Conservation (phyloP, 306 rosid species). For the Biancaea sappan region DNA sequence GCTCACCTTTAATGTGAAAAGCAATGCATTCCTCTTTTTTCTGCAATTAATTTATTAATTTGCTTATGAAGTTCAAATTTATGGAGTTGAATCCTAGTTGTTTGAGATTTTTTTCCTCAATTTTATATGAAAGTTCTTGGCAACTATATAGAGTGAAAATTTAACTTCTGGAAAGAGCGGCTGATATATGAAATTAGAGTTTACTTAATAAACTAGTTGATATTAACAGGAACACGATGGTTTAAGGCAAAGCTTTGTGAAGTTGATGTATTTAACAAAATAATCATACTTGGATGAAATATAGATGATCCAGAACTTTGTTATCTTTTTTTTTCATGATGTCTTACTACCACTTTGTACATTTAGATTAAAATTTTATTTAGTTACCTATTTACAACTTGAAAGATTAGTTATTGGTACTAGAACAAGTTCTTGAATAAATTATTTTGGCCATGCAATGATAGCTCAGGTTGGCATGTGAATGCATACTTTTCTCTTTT, state of each 20-base stretch:
- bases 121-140: constrained; percentile 6
- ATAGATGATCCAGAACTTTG: constrained; percentile 8
- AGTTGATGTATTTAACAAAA: background rate
- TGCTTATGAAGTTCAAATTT: background rate
- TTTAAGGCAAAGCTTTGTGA: background rate
- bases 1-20: background rate
- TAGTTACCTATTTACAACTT: background rate
- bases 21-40: background rate
- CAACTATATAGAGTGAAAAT: constrained; percentile 12
- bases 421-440: background rate
- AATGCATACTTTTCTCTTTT: background rate
- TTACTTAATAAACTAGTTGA: background rate
- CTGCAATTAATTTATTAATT: no score
- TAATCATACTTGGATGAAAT: background rate
- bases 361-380: background rate
- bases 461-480: background rate
- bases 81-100: background rate
- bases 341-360: constrained; percentile 14
- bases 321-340: constrained; percentile 2
- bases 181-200: background rate
- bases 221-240: constrained; percentile 11
- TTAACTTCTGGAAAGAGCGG: background rate
- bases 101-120: background rate
- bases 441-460: background rate
- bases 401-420: background rate